Conservation (phyloP, 805 yeast species). For the Nakazawaea populi region DNA sequence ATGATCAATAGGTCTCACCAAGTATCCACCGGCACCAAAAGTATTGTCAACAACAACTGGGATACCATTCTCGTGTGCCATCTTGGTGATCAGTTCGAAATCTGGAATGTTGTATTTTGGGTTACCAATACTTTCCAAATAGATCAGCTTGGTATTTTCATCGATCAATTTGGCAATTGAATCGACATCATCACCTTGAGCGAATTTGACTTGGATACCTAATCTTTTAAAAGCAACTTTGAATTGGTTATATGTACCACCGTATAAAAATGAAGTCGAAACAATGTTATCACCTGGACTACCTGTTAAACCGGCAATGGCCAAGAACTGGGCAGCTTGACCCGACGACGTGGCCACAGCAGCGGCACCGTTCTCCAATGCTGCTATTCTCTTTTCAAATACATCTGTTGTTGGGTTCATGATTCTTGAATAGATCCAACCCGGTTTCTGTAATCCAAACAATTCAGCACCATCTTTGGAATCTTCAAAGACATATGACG, state of each 20-base stretch:
- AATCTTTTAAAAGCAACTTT: constrained; percentile 86
- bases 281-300: constrained; percentile 79
- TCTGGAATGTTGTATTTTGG: constrained; percentile 93
- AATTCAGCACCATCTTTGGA: constrained; percentile 90
- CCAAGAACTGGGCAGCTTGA: constrained; percentile 90
- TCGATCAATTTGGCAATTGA: constrained; percentile 72
- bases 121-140: constrained; percentile 87
- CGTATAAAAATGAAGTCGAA: constrained; percentile 82
- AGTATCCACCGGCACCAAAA: constrained; percentile 93
- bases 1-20: constrained; percentile 74
- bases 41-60: constrained; percentile 95
- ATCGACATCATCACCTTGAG: constrained; percentile 69
- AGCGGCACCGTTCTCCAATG: constrained; percentile 87
- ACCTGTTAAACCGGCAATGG: constrained; percentile 78
- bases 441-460: constrained; percentile 79
- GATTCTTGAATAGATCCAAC: constrained; percentile 84
- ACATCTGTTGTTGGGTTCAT: constrained; percentile 92
- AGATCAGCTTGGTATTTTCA: constrained; percentile 82
- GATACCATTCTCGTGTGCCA: constrained; percentile 82
- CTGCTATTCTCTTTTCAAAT: constrained; percentile 87
- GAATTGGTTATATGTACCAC: constrained; percentile 95
- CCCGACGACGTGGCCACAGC: constrained; percentile 93
- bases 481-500: constrained; percentile 82
- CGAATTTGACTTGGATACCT: constrained; percentile 83
- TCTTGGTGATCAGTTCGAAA: constrained; percentile 64